phyloP scores from a whole-genome alignment of 768 basidiomycete species.

The Boletus reticulatus region DNA sequence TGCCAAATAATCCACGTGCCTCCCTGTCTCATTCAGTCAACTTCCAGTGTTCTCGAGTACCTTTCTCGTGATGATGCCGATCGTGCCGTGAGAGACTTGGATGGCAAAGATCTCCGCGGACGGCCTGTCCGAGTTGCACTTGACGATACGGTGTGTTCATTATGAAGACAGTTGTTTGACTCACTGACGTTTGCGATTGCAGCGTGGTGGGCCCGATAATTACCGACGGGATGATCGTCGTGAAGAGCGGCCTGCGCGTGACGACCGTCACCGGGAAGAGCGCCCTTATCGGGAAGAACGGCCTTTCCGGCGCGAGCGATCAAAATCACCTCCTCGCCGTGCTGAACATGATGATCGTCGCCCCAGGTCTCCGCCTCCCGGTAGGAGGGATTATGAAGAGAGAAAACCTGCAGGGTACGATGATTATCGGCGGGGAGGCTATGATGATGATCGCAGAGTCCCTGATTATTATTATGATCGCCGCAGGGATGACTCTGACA shows the following conservation, averaged over 20 bases:
- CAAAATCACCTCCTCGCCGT: conserved; percentile 76
- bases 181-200: background rate
- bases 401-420: conserved; percentile 91
- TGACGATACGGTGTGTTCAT: conserved; percentile 54
- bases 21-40: conserved; percentile 6
- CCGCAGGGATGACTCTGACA: conserved; percentile 73
- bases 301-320: conserved; percentile 71
- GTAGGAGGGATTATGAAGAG: conserved; percentile 79
- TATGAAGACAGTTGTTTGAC: background rate
- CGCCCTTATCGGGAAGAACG: conserved; percentile 52
- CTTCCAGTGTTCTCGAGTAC: conserved; percentile 82
- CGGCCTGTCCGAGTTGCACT: conserved; percentile 69
- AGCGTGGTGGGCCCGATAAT: conserved; percentile 71
- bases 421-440: conserved; percentile 80
- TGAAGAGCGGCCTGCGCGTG: conserved; percentile 52
- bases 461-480: conserved; percentile 88
- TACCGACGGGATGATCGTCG: conserved; percentile 75
- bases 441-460: conserved; percentile 75
- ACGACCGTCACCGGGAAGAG: conserved; percentile 60
- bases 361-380: conserved; percentile 73
- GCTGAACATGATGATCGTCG: conserved; percentile 75
- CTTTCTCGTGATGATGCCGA: conserved; percentile 87
- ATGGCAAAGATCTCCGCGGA: conserved; percentile 86
- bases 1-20: conserved; percentile 21
- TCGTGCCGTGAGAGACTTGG: conserved; percentile 84